These are phyloP conservation scores for Cornus controversa DNA, from an alignment of 148 eudicot genomes.

Conservation along the genomic window DNA sequence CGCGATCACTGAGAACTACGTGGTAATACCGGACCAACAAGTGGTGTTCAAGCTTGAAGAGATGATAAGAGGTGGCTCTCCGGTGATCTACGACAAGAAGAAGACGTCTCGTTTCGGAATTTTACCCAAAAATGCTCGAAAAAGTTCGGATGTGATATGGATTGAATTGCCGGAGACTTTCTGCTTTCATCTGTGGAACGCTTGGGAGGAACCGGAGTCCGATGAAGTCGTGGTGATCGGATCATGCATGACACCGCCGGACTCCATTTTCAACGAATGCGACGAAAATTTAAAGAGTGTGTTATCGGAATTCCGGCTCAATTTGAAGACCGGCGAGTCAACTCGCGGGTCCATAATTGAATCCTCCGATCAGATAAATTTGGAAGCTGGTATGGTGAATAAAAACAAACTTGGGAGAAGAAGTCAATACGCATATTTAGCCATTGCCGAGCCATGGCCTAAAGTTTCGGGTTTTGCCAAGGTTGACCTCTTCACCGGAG, in stretches of 20 bases:
- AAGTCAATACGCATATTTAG: conserved; percentile 50
- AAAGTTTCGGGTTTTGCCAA: conserved; percentile 77
- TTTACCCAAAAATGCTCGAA: conserved; percentile 30
- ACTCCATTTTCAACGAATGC: conserved; percentile 69
- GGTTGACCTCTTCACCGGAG: conserved; percentile 47
- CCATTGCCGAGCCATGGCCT: conserved; percentile 83
- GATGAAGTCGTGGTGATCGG: conserved; percentile 69
- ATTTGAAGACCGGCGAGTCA: conserved; percentile 49
- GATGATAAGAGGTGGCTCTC: conserved; percentile 61
- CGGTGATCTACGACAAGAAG: conserved; percentile 53
- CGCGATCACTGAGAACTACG: conserved; percentile 67
- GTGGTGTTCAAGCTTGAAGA: conserved; percentile 60
- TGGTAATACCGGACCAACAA: conserved; percentile 68
- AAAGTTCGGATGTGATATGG: conserved; percentile 42
- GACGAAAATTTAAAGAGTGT: conserved; percentile 50
- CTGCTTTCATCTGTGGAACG: conserved; percentile 79
- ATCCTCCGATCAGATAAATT: conserved; percentile 35
- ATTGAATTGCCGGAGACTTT: conserved; percentile 50
- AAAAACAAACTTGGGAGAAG: conserved; percentile 50
- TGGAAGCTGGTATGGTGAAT: conserved; percentile 82
- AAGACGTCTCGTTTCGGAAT: conserved; percentile 62
- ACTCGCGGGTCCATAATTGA: conserved; percentile 31
- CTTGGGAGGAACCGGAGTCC: conserved; percentile 62
- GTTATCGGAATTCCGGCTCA: conserved; percentile 60
- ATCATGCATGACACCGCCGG: conserved; percentile 80